Percentiles rank a stretch among this genome's conserved stretches.
phyloP scores from a whole-genome alignment of 2,329 filamentous ascomycete species.

The Ophiostoma sp. region DNA sequence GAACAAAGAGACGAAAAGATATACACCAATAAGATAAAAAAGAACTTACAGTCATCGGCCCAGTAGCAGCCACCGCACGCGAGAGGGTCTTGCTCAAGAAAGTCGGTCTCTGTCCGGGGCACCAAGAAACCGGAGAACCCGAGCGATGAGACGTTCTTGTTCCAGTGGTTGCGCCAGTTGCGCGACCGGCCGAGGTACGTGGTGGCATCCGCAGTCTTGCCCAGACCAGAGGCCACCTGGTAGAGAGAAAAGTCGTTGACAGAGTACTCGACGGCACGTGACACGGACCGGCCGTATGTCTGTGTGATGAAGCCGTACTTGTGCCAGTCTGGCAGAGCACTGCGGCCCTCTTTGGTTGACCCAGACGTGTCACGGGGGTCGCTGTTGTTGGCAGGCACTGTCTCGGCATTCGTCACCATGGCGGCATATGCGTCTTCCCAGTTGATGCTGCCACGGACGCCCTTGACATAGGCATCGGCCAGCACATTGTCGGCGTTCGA shows the following conservation, averaged over 20 bases:
- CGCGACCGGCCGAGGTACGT: slow-evolving; percentile 59
- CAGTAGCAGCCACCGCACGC: slow-evolving; percentile 4
- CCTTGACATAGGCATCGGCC: slow-evolving; percentile 67
- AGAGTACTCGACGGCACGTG: slow-evolving; percentile 58
- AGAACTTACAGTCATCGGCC: background rate
- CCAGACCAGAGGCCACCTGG: slow-evolving; percentile 58
- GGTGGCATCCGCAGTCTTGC: slow-evolving; percentile 41
- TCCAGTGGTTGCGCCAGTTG: slow-evolving; percentile 71
- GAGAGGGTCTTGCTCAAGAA: background rate
- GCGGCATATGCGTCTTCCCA: slow-evolving; percentile 56
- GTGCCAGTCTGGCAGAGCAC: slow-evolving; percentile 65
- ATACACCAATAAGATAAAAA: background rate
- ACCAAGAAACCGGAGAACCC: slow-evolving; percentile 39
- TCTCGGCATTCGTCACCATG: slow-evolving; percentile 1
- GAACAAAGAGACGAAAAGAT: background rate
- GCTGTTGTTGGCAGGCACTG: background rate
- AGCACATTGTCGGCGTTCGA: slow-evolving; percentile 67
- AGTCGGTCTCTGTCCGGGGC: background rate
- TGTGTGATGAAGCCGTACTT: slow-evolving; percentile 61
- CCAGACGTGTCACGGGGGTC: slow-evolving; percentile 47
- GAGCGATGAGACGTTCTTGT: slow-evolving; percentile 50
- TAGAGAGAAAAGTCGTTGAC: slow-evolving; percentile 62
- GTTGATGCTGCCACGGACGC: slow-evolving; percentile 56
- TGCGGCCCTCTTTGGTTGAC: slow-evolving; percentile 62
- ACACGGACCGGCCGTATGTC: slow-evolving; percentile 55